Base-by-base conservation (phyloP, 73 alveolate genomes). In the Breviolum minutum region DNA sequence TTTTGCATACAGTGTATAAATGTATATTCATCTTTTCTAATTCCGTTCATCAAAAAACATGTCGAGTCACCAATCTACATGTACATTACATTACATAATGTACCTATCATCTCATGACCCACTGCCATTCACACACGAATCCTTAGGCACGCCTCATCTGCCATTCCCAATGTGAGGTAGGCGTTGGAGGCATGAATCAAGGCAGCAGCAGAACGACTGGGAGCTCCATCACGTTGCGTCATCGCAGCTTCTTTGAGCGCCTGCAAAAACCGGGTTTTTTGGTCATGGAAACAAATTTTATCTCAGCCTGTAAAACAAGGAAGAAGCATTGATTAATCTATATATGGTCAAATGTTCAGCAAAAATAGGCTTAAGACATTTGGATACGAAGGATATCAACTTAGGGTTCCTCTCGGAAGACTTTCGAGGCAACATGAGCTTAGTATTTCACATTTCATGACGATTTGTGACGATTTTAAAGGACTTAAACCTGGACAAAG, bases 161-260 rank as follows among this genome's bases (percentile, higher is more conserved):
- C 82, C 97, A 71, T 70, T 19, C 97, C 97, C 97, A 90, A 24
- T 10, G 97, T 90, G 20, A 90, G 76, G 40, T 90, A 90, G 14
- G 97, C 97, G 48, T 90, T 90, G 83, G 97, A 90, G 29, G 97
- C 97, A 62, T 90, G 97, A 76, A 90, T 90, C 79, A 90, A 63
- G n/a, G 97, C 97, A 22, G 97, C 97, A 8, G 97, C 97, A 10
- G 87, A 70, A 14, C 97, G 12, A n/a, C 88, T 61, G 5, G 97
- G 88, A 6, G 24, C 63, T 40, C 70, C 68, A 24, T 30, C 83
- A 19, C 19, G 61, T 13, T 27, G 62, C 68, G 69, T 27, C 63
- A 29, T 24, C 32, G 63, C 32, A 64, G 84, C 84, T 16, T 66
- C 84, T 11, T 64, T 24, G 13, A 27, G 66, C 24, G 82, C 95